Evolutionary conservation across 2,329 filamentous ascomycete species (phyloP), one percentile per base, ranked within the genome.

Genomic region (Aspergillus sclerotialis): DNA sequence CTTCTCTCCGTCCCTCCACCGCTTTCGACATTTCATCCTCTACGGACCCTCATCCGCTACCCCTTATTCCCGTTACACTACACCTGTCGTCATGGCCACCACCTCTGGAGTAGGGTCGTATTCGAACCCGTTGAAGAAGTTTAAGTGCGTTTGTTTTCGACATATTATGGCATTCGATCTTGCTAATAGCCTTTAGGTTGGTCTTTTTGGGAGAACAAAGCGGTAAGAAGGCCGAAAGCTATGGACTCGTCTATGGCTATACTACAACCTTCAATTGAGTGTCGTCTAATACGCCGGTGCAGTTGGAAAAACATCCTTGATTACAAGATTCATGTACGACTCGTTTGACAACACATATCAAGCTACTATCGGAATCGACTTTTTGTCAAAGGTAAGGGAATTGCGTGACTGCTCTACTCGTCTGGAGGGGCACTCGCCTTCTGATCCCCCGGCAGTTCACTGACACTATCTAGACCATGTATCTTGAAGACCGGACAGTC

Each of bases 281-380:
- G 35, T 30, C 25, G 11, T 41, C 47, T 55, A 40, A 55, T 35
- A 24, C 35, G 30, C 21, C 30, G 12, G 24, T 37, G 42, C 62
- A 96, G 92, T 98, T 54, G 92, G 92, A 61, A 98, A 98, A 72
- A 98, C 92, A 19, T 98, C 92, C 43, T 71, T 98, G 53, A 98
- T 98, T 63, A 98, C 92, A 48, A 82, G 92, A 46, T 98, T 98
- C 74, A 98, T 98, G 92, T 98, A 98, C 75, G 92, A 98, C 68
- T 96, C 92, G 30, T 98, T 98, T 73, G 92, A 98, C 73, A 95
- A 94, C 69, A 96, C 90, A 75, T 98, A 98, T 70, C 92, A 98
- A 68, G 92, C 92, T 38, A 98, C 92, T 25, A 96, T 98, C 59
- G 92, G 92, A 58, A 98, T 98, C 70, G 92, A 98, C 68, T 98